Evolutionary conservation across 352 stramenopile species (phyloP).

Genomic region (Phytophthora fragariaefolia): DNA sequence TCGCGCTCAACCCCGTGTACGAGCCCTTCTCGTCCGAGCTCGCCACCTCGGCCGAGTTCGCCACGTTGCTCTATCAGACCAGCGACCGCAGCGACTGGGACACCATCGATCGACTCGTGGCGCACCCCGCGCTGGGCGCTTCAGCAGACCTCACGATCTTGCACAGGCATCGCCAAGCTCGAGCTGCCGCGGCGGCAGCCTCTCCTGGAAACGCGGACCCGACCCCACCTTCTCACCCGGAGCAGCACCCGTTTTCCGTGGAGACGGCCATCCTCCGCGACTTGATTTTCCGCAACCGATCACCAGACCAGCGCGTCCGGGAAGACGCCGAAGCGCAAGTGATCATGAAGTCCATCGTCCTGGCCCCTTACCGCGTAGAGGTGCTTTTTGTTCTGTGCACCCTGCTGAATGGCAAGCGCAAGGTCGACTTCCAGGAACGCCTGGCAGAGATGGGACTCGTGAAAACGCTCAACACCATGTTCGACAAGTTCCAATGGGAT

Average conservation of each 20-base stretch:
- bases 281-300: conserved; percentile 74
- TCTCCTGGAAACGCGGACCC: conserved; percentile 13
- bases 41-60: conserved; percentile 82
- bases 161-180: conserved; percentile 41
- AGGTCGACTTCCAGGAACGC: conserved; percentile 92
- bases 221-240: conserved; percentile 29
- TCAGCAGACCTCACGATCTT: conserved; percentile 65
- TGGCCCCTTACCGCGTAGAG: conserved; percentile 94
- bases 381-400: conserved; percentile 97
- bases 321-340: conserved; percentile 81
- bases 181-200: conserved; percentile 22
- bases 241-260: conserved; percentile 59
- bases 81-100: conserved; percentile 81
- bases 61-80: conserved; percentile 79
- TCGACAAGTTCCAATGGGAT: conserved; percentile 94
- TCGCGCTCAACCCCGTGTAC: conserved; percentile 81
- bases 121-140: conserved; percentile 49
- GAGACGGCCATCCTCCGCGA: conserved; percentile 76
- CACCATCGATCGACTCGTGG: conserved; percentile 67
- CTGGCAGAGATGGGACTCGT: conserved; percentile 91
- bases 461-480: conserved; percentile 93
- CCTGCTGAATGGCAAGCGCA: conserved; percentile 94
- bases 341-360: conserved; percentile 93
- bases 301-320: conserved; percentile 53
- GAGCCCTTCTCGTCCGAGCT: conserved; percentile 85